A percentile compares a stretch with the other conserved stretches of the same genome.
Evolutionary conservation across 106 monocot species (phyloP).

Genomic region (Acanthochlamys bracteata): DNA sequence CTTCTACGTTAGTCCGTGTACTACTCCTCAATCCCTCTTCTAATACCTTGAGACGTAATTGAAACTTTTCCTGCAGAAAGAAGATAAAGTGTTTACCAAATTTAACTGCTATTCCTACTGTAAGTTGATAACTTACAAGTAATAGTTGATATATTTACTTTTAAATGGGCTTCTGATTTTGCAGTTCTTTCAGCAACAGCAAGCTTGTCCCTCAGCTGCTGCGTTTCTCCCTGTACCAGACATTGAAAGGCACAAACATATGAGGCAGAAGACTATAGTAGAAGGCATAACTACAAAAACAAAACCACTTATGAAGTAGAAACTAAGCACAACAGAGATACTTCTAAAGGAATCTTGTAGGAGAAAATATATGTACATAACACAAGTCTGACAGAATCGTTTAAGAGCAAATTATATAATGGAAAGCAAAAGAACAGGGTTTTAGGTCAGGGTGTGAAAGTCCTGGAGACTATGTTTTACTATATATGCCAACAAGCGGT

Average conservation of each 20-base stretch:
- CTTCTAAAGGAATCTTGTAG: background rate
- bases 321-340: background rate
- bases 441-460: no score
- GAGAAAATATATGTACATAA: no score
- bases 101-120: background rate
- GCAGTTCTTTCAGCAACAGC: slow-evolving; percentile 51
- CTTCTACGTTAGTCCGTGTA: slow-evolving; percentile 28
- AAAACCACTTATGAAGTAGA: background rate
- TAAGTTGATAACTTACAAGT: background rate
- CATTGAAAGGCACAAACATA: background rate
- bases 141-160: slow-evolving; percentile 29
- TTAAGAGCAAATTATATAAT: no score
- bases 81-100: background rate
- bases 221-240: slow-evolving; percentile 65
- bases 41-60: slow-evolving; percentile 70
- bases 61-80: slow-evolving; percentile 66
- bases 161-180: slow-evolving; percentile 67
- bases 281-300: background rate
- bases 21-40: slow-evolving; percentile 74
- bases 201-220: slow-evolving; percentile 73
- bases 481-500: background rate
- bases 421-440: no score
- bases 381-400: no score
- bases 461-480: no score
- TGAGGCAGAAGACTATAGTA: no score